A percentile compares a stretch with the other conserved stretches of the same genome.
phyloP scores from a whole-genome alignment of 78 protist species.

The Chrysochromulina parva region DNA sequence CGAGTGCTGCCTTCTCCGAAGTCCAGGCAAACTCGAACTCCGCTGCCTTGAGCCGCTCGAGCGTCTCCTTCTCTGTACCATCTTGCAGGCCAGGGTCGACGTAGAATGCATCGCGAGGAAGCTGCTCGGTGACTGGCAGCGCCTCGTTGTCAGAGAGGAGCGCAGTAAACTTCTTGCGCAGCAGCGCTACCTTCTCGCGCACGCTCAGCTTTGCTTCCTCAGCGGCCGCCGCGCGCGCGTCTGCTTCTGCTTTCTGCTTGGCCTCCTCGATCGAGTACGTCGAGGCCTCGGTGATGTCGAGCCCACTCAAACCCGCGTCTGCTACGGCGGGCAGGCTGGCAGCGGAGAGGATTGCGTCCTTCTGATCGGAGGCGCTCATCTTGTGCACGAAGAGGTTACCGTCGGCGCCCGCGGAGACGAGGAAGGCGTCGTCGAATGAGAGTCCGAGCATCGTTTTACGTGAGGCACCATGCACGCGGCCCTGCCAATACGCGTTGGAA shows the following conservation, averaged over 20 bases:
- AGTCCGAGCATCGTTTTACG: background rate
- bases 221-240: constrained; percentile 24
- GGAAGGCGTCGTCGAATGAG: constrained; percentile 47
- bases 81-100: constrained; percentile 49
- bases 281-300: constrained; percentile 22
- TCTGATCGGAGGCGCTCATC: background rate
- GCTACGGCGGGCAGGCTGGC: background rate
- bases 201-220: constrained; percentile 45
- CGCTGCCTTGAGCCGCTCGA: constrained; percentile 5
- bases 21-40: constrained; percentile 41
- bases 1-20: background rate
- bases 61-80: background rate
- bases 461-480: too few relatives aligned
- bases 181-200: constrained; percentile 2
- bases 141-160: constrained; percentile 37
- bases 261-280: constrained; percentile 50
- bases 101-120: constrained; percentile 22
- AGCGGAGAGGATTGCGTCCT: background rate
- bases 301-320: background rate
- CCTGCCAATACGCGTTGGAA: too few relatives aligned
- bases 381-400: constrained; percentile 40
- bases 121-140: background rate
- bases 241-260: constrained; percentile 50
- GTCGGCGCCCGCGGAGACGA: constrained; percentile 56
- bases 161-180: constrained; percentile 32